A percentile compares a stretch with the other conserved stretches of the same genome.
phyloP scores from a whole-genome alignment of 2,329 filamentous ascomycete genomes.

The Geosmithia morbida region DNA sequence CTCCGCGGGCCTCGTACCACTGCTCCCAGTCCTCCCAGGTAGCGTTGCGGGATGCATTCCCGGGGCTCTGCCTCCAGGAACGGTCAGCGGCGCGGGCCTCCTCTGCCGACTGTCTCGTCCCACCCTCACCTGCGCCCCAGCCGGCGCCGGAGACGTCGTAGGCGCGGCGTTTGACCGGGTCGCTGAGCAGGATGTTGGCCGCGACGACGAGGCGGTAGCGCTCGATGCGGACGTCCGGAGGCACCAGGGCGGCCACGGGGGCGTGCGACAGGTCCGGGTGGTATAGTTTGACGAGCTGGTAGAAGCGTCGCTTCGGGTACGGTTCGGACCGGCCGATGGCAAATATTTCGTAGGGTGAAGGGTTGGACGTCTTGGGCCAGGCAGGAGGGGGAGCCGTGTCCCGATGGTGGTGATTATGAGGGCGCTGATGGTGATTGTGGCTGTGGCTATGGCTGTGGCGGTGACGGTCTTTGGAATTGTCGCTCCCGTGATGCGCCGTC shows the following conservation, averaged over 20 bases:
- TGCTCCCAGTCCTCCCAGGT: constrained; percentile 98
- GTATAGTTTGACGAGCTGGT: constrained; percentile 88
- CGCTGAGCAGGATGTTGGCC: constrained; percentile 77
- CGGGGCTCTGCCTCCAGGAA: constrained; percentile 32
- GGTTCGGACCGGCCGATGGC: constrained; percentile 39
- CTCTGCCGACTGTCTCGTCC: not conserved
- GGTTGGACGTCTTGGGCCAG: constrained; percentile 36
- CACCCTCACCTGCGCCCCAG: constrained; percentile 37
- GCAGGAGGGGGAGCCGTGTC: constrained; percentile 6
- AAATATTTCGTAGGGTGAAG: constrained; percentile 88
- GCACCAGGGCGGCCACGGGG: constrained; percentile 7
- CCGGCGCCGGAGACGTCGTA: constrained; percentile 76
- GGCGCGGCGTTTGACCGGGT: constrained; percentile 60
- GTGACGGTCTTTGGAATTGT: not conserved
- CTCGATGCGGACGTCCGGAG: constrained; percentile 56
- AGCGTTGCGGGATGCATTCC: constrained; percentile 52
- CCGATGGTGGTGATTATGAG: not conserved
- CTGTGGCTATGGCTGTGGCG: no score
- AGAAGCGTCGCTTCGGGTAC: constrained; percentile 76
- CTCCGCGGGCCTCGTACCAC: constrained; percentile 44
- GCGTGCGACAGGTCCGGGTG: constrained; percentile 52
- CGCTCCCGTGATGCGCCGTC: not conserved
- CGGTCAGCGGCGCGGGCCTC: constrained; percentile 21
- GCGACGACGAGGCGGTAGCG: constrained; percentile 81
- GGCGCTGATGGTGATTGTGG: not conserved